Base-by-base conservation (phyloP, 129 eudicot genomes). In the Pseudognaphalium luteoalbum region DNA sequence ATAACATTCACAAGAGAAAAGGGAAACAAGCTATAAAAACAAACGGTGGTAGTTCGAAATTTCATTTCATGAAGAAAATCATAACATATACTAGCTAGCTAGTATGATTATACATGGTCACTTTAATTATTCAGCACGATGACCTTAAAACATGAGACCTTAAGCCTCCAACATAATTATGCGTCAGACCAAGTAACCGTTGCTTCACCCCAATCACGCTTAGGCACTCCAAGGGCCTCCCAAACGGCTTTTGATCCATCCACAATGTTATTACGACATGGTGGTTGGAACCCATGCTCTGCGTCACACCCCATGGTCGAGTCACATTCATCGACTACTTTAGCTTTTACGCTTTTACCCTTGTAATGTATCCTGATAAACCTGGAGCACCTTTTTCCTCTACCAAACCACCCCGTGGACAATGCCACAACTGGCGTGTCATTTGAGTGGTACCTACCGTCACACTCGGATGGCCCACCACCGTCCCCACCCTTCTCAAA, bases 281-380 rank as follows among this genome's bases (percentile, higher is more conserved):
- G 88, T 56, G 86, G 81, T 16, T 67, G 83, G 61, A 35, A 85
- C 9, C 66, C 83, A 25, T 81, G 77, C 29, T 59, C 78, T 2
- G 54, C 75, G 17, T 85, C 83, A 32, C 85, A 81, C 42, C 88
- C 88, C 20, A 29, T 0, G 0, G 83, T 73, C 15, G 88, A 85
- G 68, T 81, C 85, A 78, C 88, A 85, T 66, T 85, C 83, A 63
- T 85, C 88, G 19, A 81, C 85, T 73, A 84, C 85, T 73, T 57
- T 66, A 32, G 88, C 88, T 39, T 59, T 66, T 52, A 77, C 83
- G 20, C 78, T 82, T 33, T 70, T 74, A 57, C 74, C 81, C 44
- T 65, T 76, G 4, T 68, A 66, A 39, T 63, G 50, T 19, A 81
- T 52, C 0, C 34, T 70, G 22, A 81, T 63, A 70, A 6, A 66